Evolutionary conservation across 129 eudicot genomes (phyloP), one percentile per base, ranked within the genome.

Genomic region (Saposhnikovia divaricata): DNA sequence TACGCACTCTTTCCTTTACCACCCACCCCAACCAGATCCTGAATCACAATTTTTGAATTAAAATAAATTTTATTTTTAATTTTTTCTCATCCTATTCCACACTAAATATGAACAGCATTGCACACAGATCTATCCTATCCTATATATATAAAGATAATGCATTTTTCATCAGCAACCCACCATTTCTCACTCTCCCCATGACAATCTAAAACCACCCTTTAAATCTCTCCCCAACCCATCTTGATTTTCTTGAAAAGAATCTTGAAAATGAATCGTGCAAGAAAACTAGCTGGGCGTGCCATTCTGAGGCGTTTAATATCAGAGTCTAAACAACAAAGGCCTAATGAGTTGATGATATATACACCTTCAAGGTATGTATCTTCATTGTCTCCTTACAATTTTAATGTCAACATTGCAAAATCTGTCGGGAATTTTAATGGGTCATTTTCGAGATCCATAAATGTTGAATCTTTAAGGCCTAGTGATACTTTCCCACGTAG

Each of bases 401-500:
- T 71, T 14, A 70, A 31, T 45, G 82, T 77, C 19, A 80, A 75
- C 72, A 79, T 47, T 68, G 73, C 66, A 66, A 79, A 40, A 77
- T 78, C 83, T 43, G 3, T 48, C 1, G 65, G 47, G 39, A 48
- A 50, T 28, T 57, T 50, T 61, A 46, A 53, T 81, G 80, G 76
- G 21, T 78, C 86, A 13, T 87, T 87, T 70, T 65, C 73, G 65
- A 81, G 98, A 80, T 91, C 93, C 71, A 87, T 93, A 4, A 88
- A 93, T 16, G 87, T 91, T 11, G 98, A 93, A 4, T 86, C 93
- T 45, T 84, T 93, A 77, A 89, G 87, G 80, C 93, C 98, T 6
- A 91, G 97, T 81, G 98, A 93, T 82, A 91, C 97, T 19, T 93
- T 93, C 76, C 80, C 98, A 12, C 90, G 98, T 59, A 86, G 98